Conservation (phyloP, 2,329 filamentous ascomycete species). For the Parastagonospora avenae region DNA sequence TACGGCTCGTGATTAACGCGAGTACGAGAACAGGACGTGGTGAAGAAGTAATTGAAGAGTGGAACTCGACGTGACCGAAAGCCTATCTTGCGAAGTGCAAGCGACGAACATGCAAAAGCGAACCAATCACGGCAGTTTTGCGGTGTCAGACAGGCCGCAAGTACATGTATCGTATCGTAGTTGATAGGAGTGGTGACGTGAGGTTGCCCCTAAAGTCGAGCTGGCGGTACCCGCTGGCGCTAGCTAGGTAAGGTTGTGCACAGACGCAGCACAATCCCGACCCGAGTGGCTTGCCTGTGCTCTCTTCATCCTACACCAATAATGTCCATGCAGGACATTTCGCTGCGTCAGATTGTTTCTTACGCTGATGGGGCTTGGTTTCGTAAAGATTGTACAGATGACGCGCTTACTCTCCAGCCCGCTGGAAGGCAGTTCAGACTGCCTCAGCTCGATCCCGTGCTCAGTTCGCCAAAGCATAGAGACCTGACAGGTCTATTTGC, state of each 20-base stretch:
- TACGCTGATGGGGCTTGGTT: constrained; percentile 15
- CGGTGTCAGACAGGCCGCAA: constrained; percentile 6
- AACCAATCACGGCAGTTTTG: too few species aligned
- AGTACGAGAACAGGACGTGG: neutral
- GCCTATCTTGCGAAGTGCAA: too few species aligned
- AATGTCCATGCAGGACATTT: neutral
- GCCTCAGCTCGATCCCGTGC: constrained; percentile 22
- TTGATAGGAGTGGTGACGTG: constrained; percentile 17
- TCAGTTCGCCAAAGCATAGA: constrained; percentile 13
- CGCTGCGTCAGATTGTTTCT: neutral
- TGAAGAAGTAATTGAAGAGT: neutral
- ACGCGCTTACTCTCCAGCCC: constrained; percentile 20
- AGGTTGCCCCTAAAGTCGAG: constrained; percentile 18
- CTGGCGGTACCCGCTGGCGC: constrained; percentile 6
- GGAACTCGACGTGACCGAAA: too few species aligned
- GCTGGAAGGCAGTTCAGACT: constrained; percentile 7
- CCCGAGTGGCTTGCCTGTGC: constrained; percentile 17
- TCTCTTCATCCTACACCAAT: constrained; percentile 10
- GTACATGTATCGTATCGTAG: constrained; percentile 14
- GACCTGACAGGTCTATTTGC: constrained; percentile 23
- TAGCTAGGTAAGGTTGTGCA: constrained; percentile 9
- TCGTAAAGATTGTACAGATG: constrained; percentile 10
- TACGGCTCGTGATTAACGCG: neutral
- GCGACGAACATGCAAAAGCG: too few species aligned
- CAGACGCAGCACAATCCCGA: constrained; percentile 11